Percentiles rank a stretch among this genome's conserved stretches.
Conservation (phyloP, 352 stramenopile species). For the Phytophthora megakarya region DNA sequence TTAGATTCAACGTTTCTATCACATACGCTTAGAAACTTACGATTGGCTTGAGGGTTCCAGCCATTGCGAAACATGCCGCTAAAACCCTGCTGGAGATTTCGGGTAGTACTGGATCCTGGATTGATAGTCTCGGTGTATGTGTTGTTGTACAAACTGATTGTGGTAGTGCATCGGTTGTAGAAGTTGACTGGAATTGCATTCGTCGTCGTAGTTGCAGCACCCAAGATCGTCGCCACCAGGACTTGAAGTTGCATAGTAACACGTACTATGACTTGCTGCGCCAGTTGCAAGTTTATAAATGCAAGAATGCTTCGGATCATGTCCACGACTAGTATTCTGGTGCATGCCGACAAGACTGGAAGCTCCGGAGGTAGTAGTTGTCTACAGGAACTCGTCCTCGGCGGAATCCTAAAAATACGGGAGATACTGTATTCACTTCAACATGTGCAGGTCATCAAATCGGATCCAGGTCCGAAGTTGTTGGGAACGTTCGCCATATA, state of each 20-base stretch:
- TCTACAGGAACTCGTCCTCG: constrained; percentile 34
- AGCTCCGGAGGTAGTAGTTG: background rate
- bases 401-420: constrained; percentile 13
- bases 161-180: constrained; percentile 53
- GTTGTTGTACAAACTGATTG: constrained; percentile 58
- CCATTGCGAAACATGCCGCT: constrained; percentile 73
- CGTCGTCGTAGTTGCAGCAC: background rate
- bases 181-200: constrained; percentile 55
- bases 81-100: constrained; percentile 53
- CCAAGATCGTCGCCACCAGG: constrained; percentile 9
- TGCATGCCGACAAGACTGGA: constrained; percentile 22
- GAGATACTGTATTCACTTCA: background rate
- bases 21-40: constrained; percentile 19
- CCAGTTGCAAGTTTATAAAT: constrained; percentile 19
- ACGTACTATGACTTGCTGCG: constrained; percentile 1
- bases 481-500: constrained; percentile 11
- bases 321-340: constrained; percentile 2
- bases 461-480: background rate
- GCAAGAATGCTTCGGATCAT: background rate
- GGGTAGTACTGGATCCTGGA: constrained; percentile 34
- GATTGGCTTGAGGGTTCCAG: constrained; percentile 52
- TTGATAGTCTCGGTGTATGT: constrained; percentile 45
- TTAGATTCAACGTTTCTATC: constrained; percentile 5
- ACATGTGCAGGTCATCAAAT: background rate
- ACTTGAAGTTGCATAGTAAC: constrained; percentile 21